phyloP scores from a whole-genome alignment of 805 yeast genomes.

The Blastobotrys terrestris region DNA sequence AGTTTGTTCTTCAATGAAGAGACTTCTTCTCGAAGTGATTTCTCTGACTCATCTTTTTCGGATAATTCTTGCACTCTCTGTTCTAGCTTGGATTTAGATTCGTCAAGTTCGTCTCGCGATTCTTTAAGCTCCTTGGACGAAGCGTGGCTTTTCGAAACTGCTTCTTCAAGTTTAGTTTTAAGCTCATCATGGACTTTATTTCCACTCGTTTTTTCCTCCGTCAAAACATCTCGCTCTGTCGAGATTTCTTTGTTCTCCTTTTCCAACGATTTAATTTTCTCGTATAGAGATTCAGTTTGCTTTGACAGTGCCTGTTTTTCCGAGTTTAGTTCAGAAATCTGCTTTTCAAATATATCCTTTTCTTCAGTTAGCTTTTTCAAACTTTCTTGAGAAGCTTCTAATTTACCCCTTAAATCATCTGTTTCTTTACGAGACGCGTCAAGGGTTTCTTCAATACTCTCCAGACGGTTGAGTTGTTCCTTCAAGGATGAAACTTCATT shows the following conservation, averaged over 20 bases:
- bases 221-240: not conserved
- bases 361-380: not conserved
- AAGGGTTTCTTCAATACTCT: not conserved
- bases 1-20: not conserved
- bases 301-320: not conserved
- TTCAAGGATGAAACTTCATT: not conserved
- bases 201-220: not conserved
- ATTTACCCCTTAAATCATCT: constrained; percentile 1
- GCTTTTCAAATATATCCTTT: no score
- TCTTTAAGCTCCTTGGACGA: not conserved
- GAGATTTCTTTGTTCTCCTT: not conserved
- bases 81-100: not conserved
- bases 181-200: not conserved
- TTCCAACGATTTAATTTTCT: constrained; percentile 1
- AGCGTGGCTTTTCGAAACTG: not conserved
- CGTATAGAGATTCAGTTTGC: not conserved
- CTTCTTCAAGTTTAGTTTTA: not conserved
- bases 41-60: not conserved
- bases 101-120: not conserved
- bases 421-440: not conserved
- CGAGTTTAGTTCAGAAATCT: constrained; percentile 5
- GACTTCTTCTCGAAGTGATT: not conserved
- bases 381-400: constrained; percentile 1
- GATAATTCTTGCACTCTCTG: not conserved
- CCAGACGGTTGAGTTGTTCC: not conserved